Percentiles rank a stretch among this genome's conserved stretches.
Conservation (phyloP, 2,329 filamentous ascomycete species). For the Aspergillus bombycis region DNA sequence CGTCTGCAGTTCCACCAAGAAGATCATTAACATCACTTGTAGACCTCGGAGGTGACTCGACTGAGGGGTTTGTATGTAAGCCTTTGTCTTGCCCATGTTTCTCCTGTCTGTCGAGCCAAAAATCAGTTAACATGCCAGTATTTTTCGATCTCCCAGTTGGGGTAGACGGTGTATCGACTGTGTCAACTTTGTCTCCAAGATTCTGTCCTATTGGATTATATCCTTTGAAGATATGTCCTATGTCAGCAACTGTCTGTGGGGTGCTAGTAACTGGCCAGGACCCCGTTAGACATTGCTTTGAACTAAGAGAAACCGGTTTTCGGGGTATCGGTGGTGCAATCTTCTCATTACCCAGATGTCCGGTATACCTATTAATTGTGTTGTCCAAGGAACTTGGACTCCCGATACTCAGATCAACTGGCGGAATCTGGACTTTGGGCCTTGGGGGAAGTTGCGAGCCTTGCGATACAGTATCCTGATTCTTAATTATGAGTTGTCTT, state of each 20-base stretch:
- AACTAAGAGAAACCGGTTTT: conserved; percentile 57
- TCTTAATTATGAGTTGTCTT: conserved; percentile 17
- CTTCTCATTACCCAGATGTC: conserved; percentile 23
- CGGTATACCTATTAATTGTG: not conserved
- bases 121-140: not conserved
- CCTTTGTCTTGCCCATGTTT: not conserved
- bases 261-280: not conserved
- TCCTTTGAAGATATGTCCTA: not conserved
- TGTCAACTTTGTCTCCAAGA: not conserved
- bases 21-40: conserved; percentile 21
- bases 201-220: not conserved
- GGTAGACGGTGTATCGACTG: not conserved
- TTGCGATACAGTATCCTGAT: conserved; percentile 8
- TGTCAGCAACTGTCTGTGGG: not conserved
- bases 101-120: not conserved
- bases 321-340: conserved; percentile 62
- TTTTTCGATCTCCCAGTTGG: not conserved
- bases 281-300: conserved; percentile 13
- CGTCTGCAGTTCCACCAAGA: conserved; percentile 27
- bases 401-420: not conserved
- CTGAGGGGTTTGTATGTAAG: not conserved
- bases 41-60: not conserved
- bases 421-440: conserved; percentile 6
- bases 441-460: conserved; percentile 31
- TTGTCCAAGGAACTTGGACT: not conserved